Percentiles rank a stretch among this genome's conserved stretches.
Evolutionary conservation across 192 early-diverging fungal species (phyloP).

Genomic region (Linnemannia elongata): DNA sequence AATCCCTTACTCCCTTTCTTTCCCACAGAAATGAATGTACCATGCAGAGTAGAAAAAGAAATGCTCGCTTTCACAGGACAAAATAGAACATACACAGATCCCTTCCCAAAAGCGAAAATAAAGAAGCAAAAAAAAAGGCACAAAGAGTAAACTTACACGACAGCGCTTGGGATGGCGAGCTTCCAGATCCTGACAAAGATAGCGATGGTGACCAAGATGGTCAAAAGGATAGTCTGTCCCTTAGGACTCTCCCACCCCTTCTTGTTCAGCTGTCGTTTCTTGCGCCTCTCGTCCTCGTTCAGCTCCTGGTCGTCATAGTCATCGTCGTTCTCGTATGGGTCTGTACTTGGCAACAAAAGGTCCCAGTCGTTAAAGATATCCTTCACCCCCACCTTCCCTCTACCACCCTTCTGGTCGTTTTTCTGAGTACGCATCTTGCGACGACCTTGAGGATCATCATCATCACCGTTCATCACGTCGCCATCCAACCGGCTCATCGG

Average conservation of each 20-base stretch:
- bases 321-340: conserved; percentile 18
- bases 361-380: conserved; percentile 55
- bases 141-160: conserved; percentile 34
- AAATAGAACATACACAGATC: not conserved
- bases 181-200: conserved; percentile 53
- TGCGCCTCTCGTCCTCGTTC: conserved; percentile 49
- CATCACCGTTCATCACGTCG: not conserved
- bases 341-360: conserved; percentile 32
- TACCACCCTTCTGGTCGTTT: not conserved
- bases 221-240: conserved; percentile 38
- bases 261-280: conserved; percentile 38
- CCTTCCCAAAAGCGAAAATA: not conserved
- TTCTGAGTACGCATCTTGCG: conserved; percentile 4
- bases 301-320: conserved; percentile 40
- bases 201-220: conserved; percentile 17
- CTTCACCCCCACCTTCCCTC: conserved; percentile 8
- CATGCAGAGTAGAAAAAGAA: not conserved
- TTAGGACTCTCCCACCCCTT: conserved; percentile 45
- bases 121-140: not conserved
- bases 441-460: not conserved
- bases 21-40: not conserved
- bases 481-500: conserved; percentile 17
- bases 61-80: not conserved
- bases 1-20: not conserved
- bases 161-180: conserved; percentile 34